Evolutionary conservation across 306 rosid genomes (phyloP), one percentile per base, ranked within the genome.

Genomic region (Cucurbita argyrosperma): DNA sequence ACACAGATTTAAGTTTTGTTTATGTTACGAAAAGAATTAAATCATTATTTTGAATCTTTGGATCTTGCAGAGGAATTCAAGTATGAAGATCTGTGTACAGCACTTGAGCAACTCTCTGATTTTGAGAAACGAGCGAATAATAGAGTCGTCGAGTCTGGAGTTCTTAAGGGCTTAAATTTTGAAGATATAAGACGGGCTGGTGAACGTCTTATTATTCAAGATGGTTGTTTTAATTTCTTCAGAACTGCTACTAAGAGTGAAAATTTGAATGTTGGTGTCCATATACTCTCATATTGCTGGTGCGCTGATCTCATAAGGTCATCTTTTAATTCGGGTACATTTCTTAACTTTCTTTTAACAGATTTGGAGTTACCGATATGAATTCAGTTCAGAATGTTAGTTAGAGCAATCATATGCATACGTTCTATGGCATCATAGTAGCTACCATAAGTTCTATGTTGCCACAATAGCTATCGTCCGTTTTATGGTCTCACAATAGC

Each of bases 231-330:
- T 69, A 75, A 81, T 81, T 95, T 95, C 86, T 95, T 95, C 67
- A 82, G 82, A 84, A 81, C 60, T 52, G 70, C 86, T 73, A 78
- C 83, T 10, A 87, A 87, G 83, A 86, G 80, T 56, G 93, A 88
- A 77, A 88, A 83, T 46, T 80, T 91, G 76, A 87, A 89, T 64
- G 85, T 89, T 53, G 86, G 79, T 39, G 88, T 95, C 67, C 96
- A 95, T 83, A 80, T 95, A 79, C 93, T 95, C 74, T 95, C 99
- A 11, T 95, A 89, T 77, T 95, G 99, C 87, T 95, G 99, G 99
- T 95, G 99, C 14, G 96, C 88, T 67, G 99, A 91, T 81, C 93
- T 95, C 79, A 91, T 95, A 45, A 87, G 95, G 60, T 91, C 99
- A 59, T 85, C 91, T 76, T 88, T 95, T 82, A 89, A 85, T 61